Evolutionary conservation across 139 green algal genomes (phyloP), one percentile per base, ranked within the genome.

Genomic region (Klebsormidium nitens): DNA sequence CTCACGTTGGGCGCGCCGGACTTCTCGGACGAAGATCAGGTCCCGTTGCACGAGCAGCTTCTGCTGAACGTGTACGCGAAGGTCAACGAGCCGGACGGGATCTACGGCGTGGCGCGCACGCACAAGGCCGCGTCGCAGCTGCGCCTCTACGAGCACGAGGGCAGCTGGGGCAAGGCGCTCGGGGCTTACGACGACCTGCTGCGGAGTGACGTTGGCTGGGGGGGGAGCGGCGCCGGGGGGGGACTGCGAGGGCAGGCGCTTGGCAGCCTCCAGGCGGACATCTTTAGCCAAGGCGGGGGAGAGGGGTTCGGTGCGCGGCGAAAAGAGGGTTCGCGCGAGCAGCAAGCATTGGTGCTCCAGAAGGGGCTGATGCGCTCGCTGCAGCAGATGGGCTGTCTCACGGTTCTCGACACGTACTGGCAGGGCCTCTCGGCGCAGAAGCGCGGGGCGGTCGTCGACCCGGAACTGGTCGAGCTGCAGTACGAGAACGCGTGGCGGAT

Each of bases 81-180:
- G 5, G 78, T 91, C 39, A 75, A 81, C 31, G 89, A 95, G 64
- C 86, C 88, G 0, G 89, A 95, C 58, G 78, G 84, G 31, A 76
- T 95, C 1, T 95, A 95, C 57, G 89, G 83, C 0, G 77, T 95
- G 1, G 80, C 79, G 1, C 67, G 76, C 31, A 80, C 72, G 2
- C 59, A 78, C n/a, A 76, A 78, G 71, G 71, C 62, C 17, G 47
- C 69, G 40, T 72, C 74, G 3, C 85, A 87, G 64, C 69, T 91
- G 34, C 48, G 38, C 8, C 59, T 88, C 2, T 81, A 74, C 59
- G 75, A 85, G 58, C 84, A 87, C 46, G 85, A 91, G 65, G 83
- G 86, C 2, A 71, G 80, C 47, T 90, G 85, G 85, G 67, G 57
- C 38, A 56, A 82, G 34, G 85, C 81, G 2, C 68, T 91, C 34